Evolutionary conservation across 345 rosid genomes (phyloP).

Genomic region (Populus ilicifolia): DNA sequence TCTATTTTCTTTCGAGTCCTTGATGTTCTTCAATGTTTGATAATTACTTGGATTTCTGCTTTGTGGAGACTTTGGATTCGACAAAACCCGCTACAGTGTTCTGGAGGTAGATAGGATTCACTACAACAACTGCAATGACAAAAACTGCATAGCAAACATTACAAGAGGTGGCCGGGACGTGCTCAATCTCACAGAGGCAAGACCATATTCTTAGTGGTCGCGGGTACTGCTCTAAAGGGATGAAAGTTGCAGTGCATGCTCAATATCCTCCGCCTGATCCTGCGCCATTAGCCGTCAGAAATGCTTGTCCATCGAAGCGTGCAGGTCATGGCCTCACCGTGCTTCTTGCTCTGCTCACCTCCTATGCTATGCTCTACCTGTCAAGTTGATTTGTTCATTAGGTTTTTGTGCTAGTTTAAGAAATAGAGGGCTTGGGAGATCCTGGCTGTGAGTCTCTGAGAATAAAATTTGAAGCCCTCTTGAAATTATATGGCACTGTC

Average conservation of each 20-base stretch:
- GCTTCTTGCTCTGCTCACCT: neutral
- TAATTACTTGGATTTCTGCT: neutral
- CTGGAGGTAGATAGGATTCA: constrained; percentile 23
- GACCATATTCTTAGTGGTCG: constrained; percentile 15
- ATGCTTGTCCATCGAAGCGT: neutral
- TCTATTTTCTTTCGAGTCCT: neutral
- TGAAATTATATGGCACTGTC: too few species aligned
- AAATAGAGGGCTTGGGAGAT: too few species aligned
- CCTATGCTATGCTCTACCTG: neutral
- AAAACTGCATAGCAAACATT: constrained; percentile 14
- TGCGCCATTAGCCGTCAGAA: too few species aligned
- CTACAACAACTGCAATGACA: constrained; percentile 13
- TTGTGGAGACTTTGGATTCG: constrained; percentile 22
- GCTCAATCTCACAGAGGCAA: constrained; percentile 22
- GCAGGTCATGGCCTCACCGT: neutral
- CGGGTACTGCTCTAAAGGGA: constrained; percentile 16
- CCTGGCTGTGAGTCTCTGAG: too few species aligned
- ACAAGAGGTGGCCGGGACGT: constrained; percentile 28
- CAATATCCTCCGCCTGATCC: neutral
- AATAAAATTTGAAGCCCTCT: too few species aligned
- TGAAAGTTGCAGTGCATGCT: constrained; percentile 10
- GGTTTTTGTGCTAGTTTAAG: too few species aligned
- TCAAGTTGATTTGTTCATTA: too few species aligned
- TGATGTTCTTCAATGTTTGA: neutral
- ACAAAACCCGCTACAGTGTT: constrained; percentile 12